These are phyloP conservation scores for Pythium graminicola DNA, from an alignment of 352 stramenopile species.

Conservation along the genomic window DNA sequence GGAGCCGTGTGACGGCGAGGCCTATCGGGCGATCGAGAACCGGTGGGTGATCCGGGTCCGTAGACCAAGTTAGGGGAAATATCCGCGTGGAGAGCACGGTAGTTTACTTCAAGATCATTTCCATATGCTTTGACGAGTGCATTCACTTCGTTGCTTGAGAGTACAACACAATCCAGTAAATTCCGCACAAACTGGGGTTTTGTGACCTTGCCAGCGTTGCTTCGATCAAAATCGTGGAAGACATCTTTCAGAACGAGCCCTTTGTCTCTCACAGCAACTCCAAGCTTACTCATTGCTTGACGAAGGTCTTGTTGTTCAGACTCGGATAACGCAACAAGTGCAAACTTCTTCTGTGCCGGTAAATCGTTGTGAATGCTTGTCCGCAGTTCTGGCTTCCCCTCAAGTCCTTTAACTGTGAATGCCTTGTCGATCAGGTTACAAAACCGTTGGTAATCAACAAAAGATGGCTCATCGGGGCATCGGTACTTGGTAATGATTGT, in stretches of 20 bases:
- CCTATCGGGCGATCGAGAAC: slow-evolving; percentile 44
- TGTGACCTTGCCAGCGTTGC: slow-evolving; percentile 77
- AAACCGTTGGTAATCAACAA: slow-evolving; percentile 75
- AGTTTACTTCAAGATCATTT: slow-evolving; percentile 72
- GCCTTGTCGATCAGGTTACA: slow-evolving; percentile 83
- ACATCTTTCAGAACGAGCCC: slow-evolving; percentile 84
- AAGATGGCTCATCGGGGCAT: slow-evolving; percentile 44
- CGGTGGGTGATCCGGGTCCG: slow-evolving; percentile 18
- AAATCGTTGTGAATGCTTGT: slow-evolving; percentile 30
- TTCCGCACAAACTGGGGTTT: slow-evolving; percentile 72
- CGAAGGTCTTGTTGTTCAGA: slow-evolving; percentile 32
- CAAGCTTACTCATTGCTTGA: slow-evolving; percentile 47
- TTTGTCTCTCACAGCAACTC: slow-evolving; percentile 61
- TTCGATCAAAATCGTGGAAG: slow-evolving; percentile 82
- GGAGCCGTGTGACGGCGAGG: slow-evolving; percentile 38
- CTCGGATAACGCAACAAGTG: slow-evolving; percentile 22
- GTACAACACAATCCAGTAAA: slow-evolving; percentile 52
- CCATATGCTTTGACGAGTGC: slow-evolving; percentile 65
- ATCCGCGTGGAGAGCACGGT: slow-evolving; percentile 64
- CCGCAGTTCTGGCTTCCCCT: slow-evolving; percentile 46
- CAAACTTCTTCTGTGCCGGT: slow-evolving; percentile 30
- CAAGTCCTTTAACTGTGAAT: slow-evolving; percentile 71
- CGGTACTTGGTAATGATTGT: slow-evolving; percentile 66
- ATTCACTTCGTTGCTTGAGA: slow-evolving; percentile 46
- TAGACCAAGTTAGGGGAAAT: slow-evolving; percentile 38